A percentile compares a stretch with the other conserved stretches of the same genome.
phyloP scores from a whole-genome alignment of 768 basidiomycete species.

The Collybia mongolica region DNA sequence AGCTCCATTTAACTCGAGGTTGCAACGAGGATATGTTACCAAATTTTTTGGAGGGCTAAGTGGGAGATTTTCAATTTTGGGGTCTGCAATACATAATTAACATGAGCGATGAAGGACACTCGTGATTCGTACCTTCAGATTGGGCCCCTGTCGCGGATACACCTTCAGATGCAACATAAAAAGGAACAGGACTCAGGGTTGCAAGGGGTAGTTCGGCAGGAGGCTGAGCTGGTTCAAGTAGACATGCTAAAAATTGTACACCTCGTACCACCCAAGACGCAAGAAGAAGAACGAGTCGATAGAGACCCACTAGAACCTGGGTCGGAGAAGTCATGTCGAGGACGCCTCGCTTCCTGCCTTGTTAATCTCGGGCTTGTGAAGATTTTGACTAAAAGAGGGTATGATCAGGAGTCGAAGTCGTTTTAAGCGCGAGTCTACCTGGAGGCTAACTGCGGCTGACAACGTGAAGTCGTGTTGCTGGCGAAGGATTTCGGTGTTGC shows the following conservation, averaged over 20 bases:
- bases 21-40: too few species aligned
- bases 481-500: too few species aligned
- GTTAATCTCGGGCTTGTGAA: not conserved
- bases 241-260: not conserved
- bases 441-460: too few species aligned
- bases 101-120: not conserved
- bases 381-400: not conserved
- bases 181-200: not conserved
- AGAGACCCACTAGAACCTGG: not conserved
- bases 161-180: not conserved
- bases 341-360: not conserved
- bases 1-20: too few species aligned
- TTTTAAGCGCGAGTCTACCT: too few species aligned
- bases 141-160: not conserved
- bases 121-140: not conserved
- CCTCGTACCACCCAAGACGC: constrained; percentile 3
- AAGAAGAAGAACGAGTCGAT: not conserved
- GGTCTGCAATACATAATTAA: too few species aligned
- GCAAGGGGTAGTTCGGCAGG: constrained; percentile 2
- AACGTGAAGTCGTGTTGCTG: too few species aligned
- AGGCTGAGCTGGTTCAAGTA: not conserved
- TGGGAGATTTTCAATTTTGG: too few species aligned
- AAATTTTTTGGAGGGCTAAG: too few species aligned
- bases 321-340: not conserved
- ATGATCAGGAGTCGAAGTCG: too few species aligned